These are phyloP conservation scores for Orbilia brochopaga DNA, from an alignment of 2,329 filamentous ascomycete species.

Conservation along the genomic window DNA sequence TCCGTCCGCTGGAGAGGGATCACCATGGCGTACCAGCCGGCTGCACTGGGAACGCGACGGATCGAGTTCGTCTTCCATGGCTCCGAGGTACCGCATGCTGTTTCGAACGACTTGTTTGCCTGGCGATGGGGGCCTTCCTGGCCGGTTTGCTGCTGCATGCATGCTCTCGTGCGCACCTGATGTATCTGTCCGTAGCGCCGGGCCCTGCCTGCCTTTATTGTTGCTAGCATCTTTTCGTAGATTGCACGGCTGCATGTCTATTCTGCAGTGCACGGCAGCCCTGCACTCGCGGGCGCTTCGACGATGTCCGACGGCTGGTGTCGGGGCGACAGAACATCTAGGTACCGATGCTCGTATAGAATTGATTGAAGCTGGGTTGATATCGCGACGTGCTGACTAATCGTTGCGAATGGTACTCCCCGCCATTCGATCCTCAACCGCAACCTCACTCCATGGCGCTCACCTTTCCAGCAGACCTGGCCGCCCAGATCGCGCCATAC, in stretches of 20 bases:
- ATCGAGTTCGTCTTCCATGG: background rate
- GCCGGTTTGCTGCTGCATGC: conserved; percentile 2
- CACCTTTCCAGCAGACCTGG: conserved; percentile 28
- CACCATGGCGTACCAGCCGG: too few species aligned
- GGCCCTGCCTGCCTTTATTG: background rate
- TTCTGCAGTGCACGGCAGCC: background rate
- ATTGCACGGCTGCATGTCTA: too few species aligned
- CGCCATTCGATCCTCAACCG: background rate
- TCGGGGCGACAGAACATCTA: too few species aligned
- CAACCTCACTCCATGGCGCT: conserved; percentile 21
- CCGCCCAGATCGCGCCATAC: conserved; percentile 52
- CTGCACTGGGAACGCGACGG: too few species aligned
- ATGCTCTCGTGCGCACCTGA: background rate
- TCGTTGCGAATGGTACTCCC: too few species aligned
- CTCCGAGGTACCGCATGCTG: background rate
- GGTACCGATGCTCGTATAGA: too few species aligned
- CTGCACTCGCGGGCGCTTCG: too few species aligned
- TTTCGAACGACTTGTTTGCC: background rate
- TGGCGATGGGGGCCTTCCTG: background rate
- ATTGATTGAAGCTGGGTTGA: too few species aligned
- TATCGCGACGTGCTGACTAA: too few species aligned
- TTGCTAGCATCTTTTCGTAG: background rate
- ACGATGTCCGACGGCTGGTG: too few species aligned
- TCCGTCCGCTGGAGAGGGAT: background rate
- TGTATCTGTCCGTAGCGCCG: background rate